Conservation (phyloP, 2,329 filamentous ascomycete species). For the Chalaropsis ovoidea region DNA sequence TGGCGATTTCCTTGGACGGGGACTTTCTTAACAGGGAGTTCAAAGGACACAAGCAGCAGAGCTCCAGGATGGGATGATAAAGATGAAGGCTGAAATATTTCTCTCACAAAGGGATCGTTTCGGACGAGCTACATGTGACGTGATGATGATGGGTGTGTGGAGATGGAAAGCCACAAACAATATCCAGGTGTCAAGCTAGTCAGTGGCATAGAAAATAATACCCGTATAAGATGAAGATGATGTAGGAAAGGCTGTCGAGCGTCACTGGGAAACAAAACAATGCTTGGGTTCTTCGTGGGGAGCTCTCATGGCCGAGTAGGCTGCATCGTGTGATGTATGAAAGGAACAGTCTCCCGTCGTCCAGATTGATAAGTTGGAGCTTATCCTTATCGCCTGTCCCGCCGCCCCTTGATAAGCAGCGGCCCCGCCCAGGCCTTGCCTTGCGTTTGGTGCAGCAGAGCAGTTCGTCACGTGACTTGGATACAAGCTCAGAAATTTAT, state of each 20-base stretch:
- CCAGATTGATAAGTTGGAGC: not conserved
- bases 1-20: not conserved
- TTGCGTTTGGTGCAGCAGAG: not conserved
- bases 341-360: not conserved
- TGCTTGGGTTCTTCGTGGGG: not conserved
- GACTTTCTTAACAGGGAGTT: not conserved
- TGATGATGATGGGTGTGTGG: not conserved
- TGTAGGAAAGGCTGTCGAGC: not conserved
- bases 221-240: not conserved
- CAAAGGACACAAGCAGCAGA: not conserved
- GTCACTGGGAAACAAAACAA: not conserved
- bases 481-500: not conserved
- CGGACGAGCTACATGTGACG: conserved; percentile 7
- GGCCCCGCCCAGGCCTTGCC: not conserved
- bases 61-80: not conserved
- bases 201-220: not conserved
- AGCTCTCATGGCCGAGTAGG: not conserved
- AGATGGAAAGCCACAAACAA: not conserved
- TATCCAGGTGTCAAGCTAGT: not conserved
- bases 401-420: conserved; percentile 6
- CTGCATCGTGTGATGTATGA: conserved; percentile 1
- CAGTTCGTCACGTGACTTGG: not conserved
- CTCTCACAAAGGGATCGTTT: not conserved
- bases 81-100: not conserved
- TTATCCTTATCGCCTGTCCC: conserved; percentile 2